Percentiles rank a stretch among this genome's conserved stretches.
Evolutionary conservation across 108 stramenopile genomes (phyloP).

Genomic region (Fistulifera pelliculosa): DNA sequence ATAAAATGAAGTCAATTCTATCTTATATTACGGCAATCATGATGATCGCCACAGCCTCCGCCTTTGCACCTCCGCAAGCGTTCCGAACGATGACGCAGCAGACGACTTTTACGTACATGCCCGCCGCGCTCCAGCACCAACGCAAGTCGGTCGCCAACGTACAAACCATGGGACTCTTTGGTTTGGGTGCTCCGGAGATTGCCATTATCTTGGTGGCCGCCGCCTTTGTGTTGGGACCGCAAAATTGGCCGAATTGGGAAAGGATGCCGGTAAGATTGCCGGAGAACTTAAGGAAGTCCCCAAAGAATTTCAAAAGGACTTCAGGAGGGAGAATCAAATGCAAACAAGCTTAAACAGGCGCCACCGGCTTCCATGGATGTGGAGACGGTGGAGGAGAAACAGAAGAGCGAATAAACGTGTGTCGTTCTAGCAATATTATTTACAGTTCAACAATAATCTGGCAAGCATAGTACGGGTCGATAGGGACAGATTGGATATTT

Average conservation of each 20-base stretch:
- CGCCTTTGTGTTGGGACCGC: conserved; percentile 88
- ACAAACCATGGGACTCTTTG: conserved; percentile 86
- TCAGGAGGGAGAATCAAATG: conserved; percentile 79
- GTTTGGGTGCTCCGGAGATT: conserved; percentile 89
- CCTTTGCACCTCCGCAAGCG: conserved; percentile 17
- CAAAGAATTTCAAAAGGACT: conserved; percentile 91
- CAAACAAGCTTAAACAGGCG: conserved; percentile 12
- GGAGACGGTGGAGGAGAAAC: neutral
- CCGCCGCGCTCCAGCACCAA: conserved; percentile 31
- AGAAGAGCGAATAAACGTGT: too few relatives aligned
- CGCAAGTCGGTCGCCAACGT: conserved; percentile 67
- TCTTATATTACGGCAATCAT: conserved; percentile 6
- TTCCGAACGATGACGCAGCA: neutral
- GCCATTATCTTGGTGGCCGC: conserved; percentile 85
- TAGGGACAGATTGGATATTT: too few relatives aligned
- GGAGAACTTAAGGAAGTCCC: conserved; percentile 93
- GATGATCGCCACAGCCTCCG: conserved; percentile 9
- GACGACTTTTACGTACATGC: conserved; percentile 4
- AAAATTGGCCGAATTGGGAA: conserved; percentile 86
- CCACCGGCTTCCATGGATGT: neutral
- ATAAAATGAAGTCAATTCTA: conserved; percentile 7
- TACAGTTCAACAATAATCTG: too few relatives aligned
- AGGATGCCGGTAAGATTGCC: conserved; percentile 92
- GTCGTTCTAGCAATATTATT: too few relatives aligned
- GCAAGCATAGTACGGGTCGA: too few relatives aligned